Conservation (phyloP, 2,329 filamentous ascomycete genomes). For the Fusarium humuli region DNA sequence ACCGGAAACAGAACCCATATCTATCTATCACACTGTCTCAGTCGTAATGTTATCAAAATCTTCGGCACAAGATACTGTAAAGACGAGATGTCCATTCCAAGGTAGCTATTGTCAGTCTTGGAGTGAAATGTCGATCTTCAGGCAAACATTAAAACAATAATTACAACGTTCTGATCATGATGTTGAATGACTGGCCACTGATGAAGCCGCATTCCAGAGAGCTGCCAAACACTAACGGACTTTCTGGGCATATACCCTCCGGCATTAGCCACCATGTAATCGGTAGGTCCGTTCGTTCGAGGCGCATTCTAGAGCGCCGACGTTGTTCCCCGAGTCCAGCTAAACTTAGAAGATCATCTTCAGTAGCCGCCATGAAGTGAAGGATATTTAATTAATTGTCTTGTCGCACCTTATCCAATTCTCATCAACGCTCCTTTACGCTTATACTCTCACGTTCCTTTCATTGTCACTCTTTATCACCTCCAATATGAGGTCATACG, state of each 20-base stretch:
- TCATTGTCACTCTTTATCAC: neutral
- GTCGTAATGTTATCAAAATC: neutral
- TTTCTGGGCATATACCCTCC: neutral
- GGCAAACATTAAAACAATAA: no score
- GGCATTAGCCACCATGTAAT: neutral
- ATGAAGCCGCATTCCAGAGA: neutral
- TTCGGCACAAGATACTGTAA: neutral
- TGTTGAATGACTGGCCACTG: neutral
- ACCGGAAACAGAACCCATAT: neutral
- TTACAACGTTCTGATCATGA: neutral
- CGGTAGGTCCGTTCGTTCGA: neutral
- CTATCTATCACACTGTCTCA: neutral
- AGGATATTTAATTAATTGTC: neutral
- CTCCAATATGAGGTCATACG: neutral
- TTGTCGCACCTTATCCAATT: neutral
- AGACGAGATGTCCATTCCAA: neutral
- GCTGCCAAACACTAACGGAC: neutral
- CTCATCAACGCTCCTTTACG: neutral
- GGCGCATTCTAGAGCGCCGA: neutral
- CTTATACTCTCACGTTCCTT: neutral
- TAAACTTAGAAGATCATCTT: neutral
- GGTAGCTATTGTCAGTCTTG: neutral
- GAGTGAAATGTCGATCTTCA: fast-evolving
- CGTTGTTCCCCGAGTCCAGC: no score
- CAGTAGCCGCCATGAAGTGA: neutral